Evolutionary conservation across 1,284 basidiomycete species (phyloP).

Genomic region (Tausonia pullulans): DNA sequence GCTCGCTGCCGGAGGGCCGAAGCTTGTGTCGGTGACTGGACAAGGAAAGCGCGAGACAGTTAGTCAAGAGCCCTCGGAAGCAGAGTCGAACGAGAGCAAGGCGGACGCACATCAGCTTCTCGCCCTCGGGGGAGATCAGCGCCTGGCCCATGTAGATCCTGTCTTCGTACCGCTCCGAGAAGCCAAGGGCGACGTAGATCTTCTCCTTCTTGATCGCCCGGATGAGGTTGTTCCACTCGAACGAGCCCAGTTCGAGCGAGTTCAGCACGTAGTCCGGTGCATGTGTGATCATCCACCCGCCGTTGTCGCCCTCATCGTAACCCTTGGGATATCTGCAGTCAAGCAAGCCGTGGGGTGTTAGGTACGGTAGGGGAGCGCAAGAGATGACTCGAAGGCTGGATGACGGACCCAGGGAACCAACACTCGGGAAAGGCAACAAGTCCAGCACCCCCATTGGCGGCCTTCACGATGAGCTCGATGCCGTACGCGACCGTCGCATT

Average conservation of each 20-base stretch:
- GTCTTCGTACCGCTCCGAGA: conserved; percentile 12
- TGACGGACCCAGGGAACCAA: conserved; percentile 3
- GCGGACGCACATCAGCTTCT: conserved; percentile 4
- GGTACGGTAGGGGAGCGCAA: not conserved
- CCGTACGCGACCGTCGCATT: conserved; percentile 14
- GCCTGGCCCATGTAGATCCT: conserved; percentile 16
- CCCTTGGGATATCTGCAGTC: conserved; percentile 1
- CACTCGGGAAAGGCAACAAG: conserved; percentile 18
- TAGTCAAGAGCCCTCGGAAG: too few relatives aligned
- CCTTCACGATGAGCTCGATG: conserved; percentile 13
- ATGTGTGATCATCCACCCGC: not conserved
- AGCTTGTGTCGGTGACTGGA: conserved; percentile 17
- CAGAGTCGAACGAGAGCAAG: too few relatives aligned
- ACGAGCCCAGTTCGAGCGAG: conserved; percentile 11
- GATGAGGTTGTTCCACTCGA: conserved; percentile 13
- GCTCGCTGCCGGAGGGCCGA: conserved; percentile 14
- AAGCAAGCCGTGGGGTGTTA: not conserved
- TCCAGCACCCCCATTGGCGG: conserved; percentile 4
- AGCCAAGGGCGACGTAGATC: conserved; percentile 16
- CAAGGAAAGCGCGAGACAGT: not conserved
- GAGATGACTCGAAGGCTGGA: not conserved
- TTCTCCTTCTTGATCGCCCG: not conserved
- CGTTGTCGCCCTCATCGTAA: not conserved
- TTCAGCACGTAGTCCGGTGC: conserved; percentile 6
- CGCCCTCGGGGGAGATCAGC: conserved; percentile 11